phyloP scores from a whole-genome alignment of 1,284 basidiomycete genomes.

The Puccinia sorghi region DNA sequence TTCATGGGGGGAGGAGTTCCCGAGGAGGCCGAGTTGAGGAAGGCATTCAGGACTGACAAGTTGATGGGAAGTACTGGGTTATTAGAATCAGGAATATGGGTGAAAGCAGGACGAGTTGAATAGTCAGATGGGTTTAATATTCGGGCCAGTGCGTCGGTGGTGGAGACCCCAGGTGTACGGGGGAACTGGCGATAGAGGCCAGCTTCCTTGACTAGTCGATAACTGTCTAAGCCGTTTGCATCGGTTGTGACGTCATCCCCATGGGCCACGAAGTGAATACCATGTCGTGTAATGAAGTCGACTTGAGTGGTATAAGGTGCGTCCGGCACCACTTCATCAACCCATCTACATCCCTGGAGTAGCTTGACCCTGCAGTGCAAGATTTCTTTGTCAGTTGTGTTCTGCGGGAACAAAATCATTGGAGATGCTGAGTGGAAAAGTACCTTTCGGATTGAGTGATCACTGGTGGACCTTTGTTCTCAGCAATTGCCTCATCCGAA shows the following conservation, averaged over 20 bases:
- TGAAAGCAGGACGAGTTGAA: neutral
- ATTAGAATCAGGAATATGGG: neutral
- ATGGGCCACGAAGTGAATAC: constrained; percentile 39
- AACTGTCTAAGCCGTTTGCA: constrained; percentile 32
- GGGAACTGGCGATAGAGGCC: constrained; percentile 37
- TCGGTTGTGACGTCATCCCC: constrained; percentile 39
- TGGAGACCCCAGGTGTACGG: constrained; percentile 23
- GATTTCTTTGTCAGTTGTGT: neutral
- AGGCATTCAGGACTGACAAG: constrained; percentile 18
- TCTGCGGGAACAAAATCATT: neutral
- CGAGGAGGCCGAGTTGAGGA: constrained; percentile 9
- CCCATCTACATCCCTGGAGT: constrained; percentile 39
- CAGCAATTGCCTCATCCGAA: constrained; percentile 31
- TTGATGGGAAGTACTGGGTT: constrained; percentile 2
- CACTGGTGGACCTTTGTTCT: constrained; percentile 32
- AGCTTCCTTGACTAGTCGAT: constrained; percentile 36
- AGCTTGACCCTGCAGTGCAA: constrained; percentile 2
- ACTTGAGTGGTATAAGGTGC: constrained; percentile 35
- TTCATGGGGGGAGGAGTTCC: neutral
- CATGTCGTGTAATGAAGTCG: constrained; percentile 30
- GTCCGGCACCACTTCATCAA: constrained; percentile 32
- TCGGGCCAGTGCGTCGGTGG: constrained; percentile 27
- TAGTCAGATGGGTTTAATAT: constrained; percentile 11
- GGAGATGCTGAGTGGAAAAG: neutral
- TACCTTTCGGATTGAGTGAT: constrained; percentile 36